These are phyloP conservation scores for Fusarium cicatricum DNA, from an alignment of 2,329 filamentous ascomycete genomes.

Conservation along the genomic window DNA sequence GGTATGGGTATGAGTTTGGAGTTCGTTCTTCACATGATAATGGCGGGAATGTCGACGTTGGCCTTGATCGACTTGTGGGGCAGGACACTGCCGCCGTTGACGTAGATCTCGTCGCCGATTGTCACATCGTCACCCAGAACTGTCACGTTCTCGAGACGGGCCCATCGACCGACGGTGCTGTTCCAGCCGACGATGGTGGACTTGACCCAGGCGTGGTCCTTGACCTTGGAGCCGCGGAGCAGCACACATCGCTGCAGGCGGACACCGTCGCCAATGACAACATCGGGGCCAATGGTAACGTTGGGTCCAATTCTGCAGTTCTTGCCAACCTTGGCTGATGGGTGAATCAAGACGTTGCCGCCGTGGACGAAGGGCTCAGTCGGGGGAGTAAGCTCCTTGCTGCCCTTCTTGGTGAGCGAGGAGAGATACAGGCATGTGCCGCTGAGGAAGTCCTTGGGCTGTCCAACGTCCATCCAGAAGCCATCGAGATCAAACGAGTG, in stretches of 20 bases:
- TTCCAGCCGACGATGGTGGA: conserved; percentile 99
- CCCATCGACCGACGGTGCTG: conserved; percentile 94
- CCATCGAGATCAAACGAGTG: conserved; percentile 97
- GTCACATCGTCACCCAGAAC: conserved; percentile 97
- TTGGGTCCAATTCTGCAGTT: conserved; percentile 99
- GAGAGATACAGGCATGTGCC: conserved; percentile 97
- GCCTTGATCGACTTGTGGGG: conserved; percentile 99
- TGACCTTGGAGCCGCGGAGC: conserved; percentile 88
- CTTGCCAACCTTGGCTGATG: conserved; percentile 94
- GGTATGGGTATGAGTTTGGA: conserved; percentile 2
- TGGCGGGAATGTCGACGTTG: conserved; percentile 85
- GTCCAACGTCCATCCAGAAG: conserved; percentile 99
- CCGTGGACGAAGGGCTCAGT: conserved; percentile 85
- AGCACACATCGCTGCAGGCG: conserved; percentile 93
- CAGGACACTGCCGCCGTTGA: conserved; percentile 94
- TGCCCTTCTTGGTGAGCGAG: conserved; percentile 87
- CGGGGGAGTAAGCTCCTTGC: conserved; percentile 79
- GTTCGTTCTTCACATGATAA: conserved; percentile 68
- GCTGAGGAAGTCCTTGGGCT: conserved; percentile 97
- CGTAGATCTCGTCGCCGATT: conserved; percentile 97
- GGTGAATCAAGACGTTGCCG: conserved; percentile 95
- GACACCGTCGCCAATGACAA: conserved; percentile 92
- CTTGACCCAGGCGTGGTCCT: conserved; percentile 99
- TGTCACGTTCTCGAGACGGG: conserved; percentile 96
- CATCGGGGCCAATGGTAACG: conserved; percentile 92